A percentile compares a stretch with the other conserved stretches of the same genome.
Evolutionary conservation across 805 yeast species (phyloP).

Genomic region (Debaryomyces hansenii): DNA sequence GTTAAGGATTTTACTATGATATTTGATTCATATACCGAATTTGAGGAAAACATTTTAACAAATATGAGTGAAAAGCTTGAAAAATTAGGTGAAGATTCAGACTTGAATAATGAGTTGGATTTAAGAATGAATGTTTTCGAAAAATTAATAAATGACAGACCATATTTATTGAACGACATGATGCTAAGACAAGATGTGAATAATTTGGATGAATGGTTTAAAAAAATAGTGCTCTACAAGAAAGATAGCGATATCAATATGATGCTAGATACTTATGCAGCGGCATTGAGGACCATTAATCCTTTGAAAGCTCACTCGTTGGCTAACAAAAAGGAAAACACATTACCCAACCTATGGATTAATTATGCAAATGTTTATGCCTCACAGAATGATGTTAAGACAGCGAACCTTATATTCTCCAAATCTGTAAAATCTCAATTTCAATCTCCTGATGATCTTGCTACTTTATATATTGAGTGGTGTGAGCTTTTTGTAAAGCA

Average conservation of each 20-base stretch:
- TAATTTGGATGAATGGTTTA: slow-evolving; percentile 68
- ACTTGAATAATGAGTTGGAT: slow-evolving; percentile 30
- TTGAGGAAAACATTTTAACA: slow-evolving; percentile 52
- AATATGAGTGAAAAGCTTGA: slow-evolving; percentile 15
- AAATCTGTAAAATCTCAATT: slow-evolving; percentile 74
- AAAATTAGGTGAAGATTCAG: slow-evolving; percentile 10
- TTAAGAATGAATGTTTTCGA: slow-evolving; percentile 51
- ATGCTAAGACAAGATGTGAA: slow-evolving; percentile 60
- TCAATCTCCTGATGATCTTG: slow-evolving; percentile 60
- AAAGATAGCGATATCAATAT: slow-evolving; percentile 40
- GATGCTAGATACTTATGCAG: slow-evolving; percentile 52
- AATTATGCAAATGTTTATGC: slow-evolving; percentile 67
- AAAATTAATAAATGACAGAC: slow-evolving; percentile 54
- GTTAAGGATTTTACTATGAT: slow-evolving; percentile 62
- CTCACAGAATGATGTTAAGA: slow-evolving; percentile 48
- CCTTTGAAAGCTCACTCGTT: slow-evolving; percentile 47
- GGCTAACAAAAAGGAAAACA: slow-evolving; percentile 16
- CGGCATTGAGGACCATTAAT: slow-evolving; percentile 65
- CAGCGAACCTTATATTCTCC: slow-evolving; percentile 62
- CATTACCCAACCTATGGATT: slow-evolving; percentile 66
- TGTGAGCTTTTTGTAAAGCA: slow-evolving; percentile 58
- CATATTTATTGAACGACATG: slow-evolving; percentile 64
- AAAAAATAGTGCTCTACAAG: slow-evolving; percentile 49
- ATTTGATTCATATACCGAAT: slow-evolving; percentile 61
- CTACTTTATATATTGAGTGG: slow-evolving; percentile 75